phyloP scores from a whole-genome alignment of 2,329 filamentous ascomycete species.

The Claviceps fusiformis region DNA sequence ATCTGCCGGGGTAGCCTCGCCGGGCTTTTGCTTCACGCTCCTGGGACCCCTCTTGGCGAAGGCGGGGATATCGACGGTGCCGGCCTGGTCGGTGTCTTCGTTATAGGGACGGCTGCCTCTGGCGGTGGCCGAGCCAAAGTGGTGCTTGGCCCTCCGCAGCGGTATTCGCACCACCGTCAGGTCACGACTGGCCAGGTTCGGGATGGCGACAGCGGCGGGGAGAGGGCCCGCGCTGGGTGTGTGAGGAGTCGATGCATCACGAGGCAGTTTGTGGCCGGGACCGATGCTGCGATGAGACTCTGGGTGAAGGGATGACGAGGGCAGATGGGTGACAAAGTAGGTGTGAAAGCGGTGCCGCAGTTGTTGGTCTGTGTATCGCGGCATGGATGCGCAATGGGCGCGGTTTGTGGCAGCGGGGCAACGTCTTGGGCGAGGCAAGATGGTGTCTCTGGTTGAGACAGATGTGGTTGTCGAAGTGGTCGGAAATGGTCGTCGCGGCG shows the following conservation, averaged over 20 bases:
- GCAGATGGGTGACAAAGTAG: slow-evolving; percentile 93
- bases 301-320: slow-evolving; percentile 83
- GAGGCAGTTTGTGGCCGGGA: slow-evolving; percentile 73
- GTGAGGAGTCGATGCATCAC: slow-evolving; percentile 72
- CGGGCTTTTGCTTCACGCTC: slow-evolving; percentile 36
- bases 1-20: slow-evolving; percentile 56
- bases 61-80: slow-evolving; percentile 82
- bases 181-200: slow-evolving; percentile 52
- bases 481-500: neutral
- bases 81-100: slow-evolving; percentile 88
- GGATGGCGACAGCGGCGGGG: slow-evolving; percentile 44
- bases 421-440: neutral
- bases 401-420: slow-evolving; percentile 1
- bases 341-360: slow-evolving; percentile 55
- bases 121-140: slow-evolving; percentile 71
- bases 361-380: slow-evolving; percentile 1
- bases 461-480: neutral
- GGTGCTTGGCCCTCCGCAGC: slow-evolving; percentile 84
- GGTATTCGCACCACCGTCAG: slow-evolving; percentile 93
- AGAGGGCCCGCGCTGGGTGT: slow-evolving; percentile 38
- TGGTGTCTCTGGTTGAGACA: neutral
- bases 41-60: slow-evolving; percentile 77
- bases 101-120: slow-evolving; percentile 79
- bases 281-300: slow-evolving; percentile 54
- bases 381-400: neutral